phyloP scores from a whole-genome alignment of 495 filamentous ascomycete species.

The Terfezia boudieri region DNA sequence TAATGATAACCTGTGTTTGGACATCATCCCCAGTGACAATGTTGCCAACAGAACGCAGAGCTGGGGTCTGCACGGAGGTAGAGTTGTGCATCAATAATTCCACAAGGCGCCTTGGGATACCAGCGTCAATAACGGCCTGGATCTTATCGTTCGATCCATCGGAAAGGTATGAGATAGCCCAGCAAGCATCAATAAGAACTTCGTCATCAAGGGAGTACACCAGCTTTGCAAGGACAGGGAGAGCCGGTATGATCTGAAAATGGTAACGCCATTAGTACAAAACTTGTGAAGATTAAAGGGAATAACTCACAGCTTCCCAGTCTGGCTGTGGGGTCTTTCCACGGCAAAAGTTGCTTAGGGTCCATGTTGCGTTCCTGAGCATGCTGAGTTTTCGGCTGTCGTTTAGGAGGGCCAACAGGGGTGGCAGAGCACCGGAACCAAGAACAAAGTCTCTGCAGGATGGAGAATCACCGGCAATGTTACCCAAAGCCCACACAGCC shows the following conservation, averaged over 20 bases:
- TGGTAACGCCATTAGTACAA: conserved; percentile 6
- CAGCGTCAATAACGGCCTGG: conserved; percentile 94
- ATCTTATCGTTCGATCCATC: conserved; percentile 99
- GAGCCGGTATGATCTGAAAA: conserved; percentile 72
- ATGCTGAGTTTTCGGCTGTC: conserved; percentile 99
- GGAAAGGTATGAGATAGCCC: conserved; percentile 99
- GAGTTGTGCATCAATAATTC: conserved; percentile 98
- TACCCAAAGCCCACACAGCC: conserved; percentile 95
- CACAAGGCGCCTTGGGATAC: conserved; percentile 88
- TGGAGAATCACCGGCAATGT: conserved; percentile 98
- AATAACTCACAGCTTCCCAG: conserved; percentile 64
- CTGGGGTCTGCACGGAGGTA: conserved; percentile 94
- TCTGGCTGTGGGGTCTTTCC: conserved; percentile 98
- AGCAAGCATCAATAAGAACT: conserved; percentile 97
- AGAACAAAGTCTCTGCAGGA: conserved; percentile 91
- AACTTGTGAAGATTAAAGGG: neutral
- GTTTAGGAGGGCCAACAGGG: conserved; percentile 67
- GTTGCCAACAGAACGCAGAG: conserved; percentile 91
- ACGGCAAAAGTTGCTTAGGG: conserved; percentile 98
- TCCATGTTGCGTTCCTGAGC: conserved; percentile 98
- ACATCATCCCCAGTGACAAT: conserved; percentile 98
- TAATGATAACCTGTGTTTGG: conserved; percentile 98
- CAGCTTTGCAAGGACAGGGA: conserved; percentile 91
- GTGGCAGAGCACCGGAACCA: conserved; percentile 67
- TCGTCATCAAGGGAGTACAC: conserved; percentile 98